Percentiles rank a stretch among this genome's conserved stretches.
These are phyloP conservation scores for Coffea humblotiana DNA, from an alignment of 305 asterid species.

Conservation along the genomic window DNA sequence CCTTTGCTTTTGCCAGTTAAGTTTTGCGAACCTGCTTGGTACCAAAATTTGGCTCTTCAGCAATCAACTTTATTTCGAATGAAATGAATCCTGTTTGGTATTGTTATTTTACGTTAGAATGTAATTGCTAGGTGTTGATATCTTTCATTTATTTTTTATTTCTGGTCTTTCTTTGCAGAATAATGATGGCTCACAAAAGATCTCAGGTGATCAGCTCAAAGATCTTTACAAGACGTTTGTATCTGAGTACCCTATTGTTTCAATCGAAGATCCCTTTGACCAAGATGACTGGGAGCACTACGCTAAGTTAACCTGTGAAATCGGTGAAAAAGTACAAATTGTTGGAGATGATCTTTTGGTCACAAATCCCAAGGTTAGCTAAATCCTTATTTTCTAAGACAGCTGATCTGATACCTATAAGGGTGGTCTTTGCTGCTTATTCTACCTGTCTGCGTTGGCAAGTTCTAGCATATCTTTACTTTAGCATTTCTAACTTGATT, in stretches of 20 bases:
- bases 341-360: slow-evolving; percentile 96
- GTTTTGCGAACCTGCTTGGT: background rate
- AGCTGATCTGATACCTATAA: background rate
- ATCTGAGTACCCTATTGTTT: slow-evolving; percentile 84
- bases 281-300: slow-evolving; percentile 98
- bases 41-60: background rate
- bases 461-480: slow-evolving; percentile 8
- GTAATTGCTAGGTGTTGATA: too few relatives aligned
- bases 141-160: background rate
- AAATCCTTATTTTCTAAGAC: background rate
- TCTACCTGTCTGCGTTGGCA: background rate
- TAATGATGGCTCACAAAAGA: slow-evolving; percentile 74
- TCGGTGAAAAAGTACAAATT: slow-evolving; percentile 79
- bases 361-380: slow-evolving; percentile 82
- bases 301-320: slow-evolving; percentile 64
- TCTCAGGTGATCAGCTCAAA: slow-evolving; percentile 86
- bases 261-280: slow-evolving; percentile 96
- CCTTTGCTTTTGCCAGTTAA: background rate
- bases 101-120: background rate
- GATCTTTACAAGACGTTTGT: slow-evolving; percentile 90
- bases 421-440: background rate
- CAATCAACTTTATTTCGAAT: background rate
- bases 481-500: slow-evolving; percentile 4
- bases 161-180: slow-evolving; percentile 41
- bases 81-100: background rate